Percentiles rank a stretch among this genome's conserved stretches.
These are phyloP conservation scores for Medicago lupulina DNA, from an alignment of 306 rosid genomes.

Conservation along the genomic window DNA sequence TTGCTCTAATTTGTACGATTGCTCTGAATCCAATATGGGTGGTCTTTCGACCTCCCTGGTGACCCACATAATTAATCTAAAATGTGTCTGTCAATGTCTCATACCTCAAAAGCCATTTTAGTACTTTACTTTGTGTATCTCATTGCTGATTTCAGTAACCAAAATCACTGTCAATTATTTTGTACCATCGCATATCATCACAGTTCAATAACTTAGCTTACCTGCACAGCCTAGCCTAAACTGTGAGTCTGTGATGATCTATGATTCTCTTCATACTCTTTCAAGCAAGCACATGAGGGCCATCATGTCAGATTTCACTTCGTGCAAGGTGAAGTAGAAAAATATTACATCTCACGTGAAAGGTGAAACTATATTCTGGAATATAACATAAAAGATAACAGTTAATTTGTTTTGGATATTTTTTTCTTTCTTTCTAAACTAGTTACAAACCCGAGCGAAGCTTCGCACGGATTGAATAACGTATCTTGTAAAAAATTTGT, in stretches of 20 bases:
- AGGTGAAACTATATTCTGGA: too few relatives aligned
- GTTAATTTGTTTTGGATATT: too few relatives aligned
- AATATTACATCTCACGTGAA: constrained; percentile 28
- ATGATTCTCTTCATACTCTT: constrained; percentile 7
- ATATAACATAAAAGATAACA: too few relatives aligned
- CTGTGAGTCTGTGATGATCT: background rate
- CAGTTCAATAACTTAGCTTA: background rate
- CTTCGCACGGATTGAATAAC: too few relatives aligned
- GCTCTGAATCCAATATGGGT: too few relatives aligned
- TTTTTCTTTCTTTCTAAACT: too few relatives aligned
- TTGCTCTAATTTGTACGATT: too few relatives aligned
- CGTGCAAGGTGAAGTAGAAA: background rate
- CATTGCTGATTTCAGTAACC: background rate
- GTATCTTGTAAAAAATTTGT: too few relatives aligned
- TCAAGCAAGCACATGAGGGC: constrained; percentile 5
- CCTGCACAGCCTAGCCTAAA: constrained; percentile 16
- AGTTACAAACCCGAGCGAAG: too few relatives aligned
- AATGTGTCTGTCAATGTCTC: too few relatives aligned
- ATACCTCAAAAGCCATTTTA: background rate
- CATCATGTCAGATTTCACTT: constrained; percentile 33
- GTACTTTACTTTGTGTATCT: background rate
- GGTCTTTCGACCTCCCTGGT: too few relatives aligned
- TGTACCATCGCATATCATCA: constrained; percentile 25
- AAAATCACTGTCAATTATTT: constrained; percentile 25
- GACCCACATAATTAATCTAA: too few relatives aligned